Base-by-base conservation (phyloP, 2,329 filamentous ascomycete genomes). In the Mycogone perniciosa region DNA sequence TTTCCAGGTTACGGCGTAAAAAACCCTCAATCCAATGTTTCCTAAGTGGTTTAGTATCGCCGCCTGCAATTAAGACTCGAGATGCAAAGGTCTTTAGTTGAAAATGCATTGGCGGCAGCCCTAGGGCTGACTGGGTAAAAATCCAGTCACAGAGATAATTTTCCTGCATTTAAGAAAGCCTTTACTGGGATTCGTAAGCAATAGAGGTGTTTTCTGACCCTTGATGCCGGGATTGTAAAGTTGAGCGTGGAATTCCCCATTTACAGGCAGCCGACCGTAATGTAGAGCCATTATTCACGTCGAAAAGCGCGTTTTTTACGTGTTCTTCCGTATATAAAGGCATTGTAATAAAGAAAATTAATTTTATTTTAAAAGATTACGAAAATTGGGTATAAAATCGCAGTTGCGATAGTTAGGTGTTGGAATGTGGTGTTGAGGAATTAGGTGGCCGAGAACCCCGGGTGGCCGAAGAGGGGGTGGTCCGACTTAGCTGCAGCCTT, bases 241-340 rank as follows among this genome's bases (percentile, higher is more conserved):
- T 41, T 41, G 38, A 11, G 11, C 38, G 38, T 8, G 38, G 38
- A 20, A 41, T 41, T 41, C 38, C 38, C 38, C 38, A 41, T 7
- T n/a, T 7, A 8, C 7, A 2, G 11, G 38, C 38, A 41, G 38
- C 38, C 13, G 11, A 7, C 7, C 38, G 38, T 20, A 11, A 20
- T 8, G 38, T 8, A 7, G 13, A 8, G 26, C 38, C 38, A 20
- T 41, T 41, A 53, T 69, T 20, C 74, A 72, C 55, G 13, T 41
- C 38, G 7, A 8, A 7, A 27, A 41, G 11, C 7, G 38, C 38
- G 7, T 8, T 8, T 8, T 7, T 7, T 7, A 41, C 13, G 7
- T 8, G 7, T 13, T n/a, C 11, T n/a, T 41, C 38, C 7, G 38
- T 13, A 4, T 41, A 41, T 11, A 7, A 8, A 41, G 38, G 38